A percentile compares a stretch with the other conserved stretches of the same genome.
phyloP scores from a whole-genome alignment of 805 yeast genomes.

The Torulaspora microellipsoides region DNA sequence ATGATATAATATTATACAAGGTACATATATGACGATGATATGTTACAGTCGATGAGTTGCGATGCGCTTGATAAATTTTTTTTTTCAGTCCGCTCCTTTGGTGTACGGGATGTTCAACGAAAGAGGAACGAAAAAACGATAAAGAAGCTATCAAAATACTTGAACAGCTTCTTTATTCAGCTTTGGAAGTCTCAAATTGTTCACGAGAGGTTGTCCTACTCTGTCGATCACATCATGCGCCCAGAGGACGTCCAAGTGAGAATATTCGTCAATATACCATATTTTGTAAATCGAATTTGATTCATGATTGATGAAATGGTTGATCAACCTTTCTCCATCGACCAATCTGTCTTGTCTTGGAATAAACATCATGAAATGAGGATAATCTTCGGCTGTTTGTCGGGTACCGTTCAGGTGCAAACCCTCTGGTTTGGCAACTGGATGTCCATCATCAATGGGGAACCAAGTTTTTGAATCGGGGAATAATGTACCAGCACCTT shows the following conservation, averaged over 20 bases:
- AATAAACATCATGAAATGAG: slow-evolving; percentile 61
- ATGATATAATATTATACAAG: no score
- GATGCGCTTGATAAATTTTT: slow-evolving; percentile 13
- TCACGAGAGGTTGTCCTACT: slow-evolving; percentile 50
- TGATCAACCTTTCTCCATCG: slow-evolving; percentile 60
- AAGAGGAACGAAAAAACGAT: slow-evolving; percentile 1
- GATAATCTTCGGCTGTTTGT: slow-evolving; percentile 38
- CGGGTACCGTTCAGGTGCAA: slow-evolving; percentile 32
- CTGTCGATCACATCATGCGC: slow-evolving; percentile 67
- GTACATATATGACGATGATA: neutral
- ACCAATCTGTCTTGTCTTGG: slow-evolving; percentile 77
- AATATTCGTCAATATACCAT: slow-evolving; percentile 52
- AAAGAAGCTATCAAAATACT: slow-evolving; percentile 1
- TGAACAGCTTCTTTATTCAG: slow-evolving; percentile 1
- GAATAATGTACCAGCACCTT: slow-evolving; percentile 41
- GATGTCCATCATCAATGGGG: slow-evolving; percentile 21
- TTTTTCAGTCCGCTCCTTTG: slow-evolving; percentile 1
- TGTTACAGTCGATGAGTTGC: slow-evolving; percentile 5
- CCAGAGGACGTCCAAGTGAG: slow-evolving; percentile 93
- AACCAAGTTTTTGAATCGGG: slow-evolving; percentile 56
- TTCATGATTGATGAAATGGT: slow-evolving; percentile 63
- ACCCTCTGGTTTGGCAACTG: slow-evolving; percentile 11
- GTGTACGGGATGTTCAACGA: neutral
- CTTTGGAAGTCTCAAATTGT: slow-evolving; percentile 30
- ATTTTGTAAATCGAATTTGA: slow-evolving; percentile 29